These are phyloP conservation scores for Fusarium nisikadoi DNA, from an alignment of 2,329 filamentous ascomycete genomes.

Conservation along the genomic window DNA sequence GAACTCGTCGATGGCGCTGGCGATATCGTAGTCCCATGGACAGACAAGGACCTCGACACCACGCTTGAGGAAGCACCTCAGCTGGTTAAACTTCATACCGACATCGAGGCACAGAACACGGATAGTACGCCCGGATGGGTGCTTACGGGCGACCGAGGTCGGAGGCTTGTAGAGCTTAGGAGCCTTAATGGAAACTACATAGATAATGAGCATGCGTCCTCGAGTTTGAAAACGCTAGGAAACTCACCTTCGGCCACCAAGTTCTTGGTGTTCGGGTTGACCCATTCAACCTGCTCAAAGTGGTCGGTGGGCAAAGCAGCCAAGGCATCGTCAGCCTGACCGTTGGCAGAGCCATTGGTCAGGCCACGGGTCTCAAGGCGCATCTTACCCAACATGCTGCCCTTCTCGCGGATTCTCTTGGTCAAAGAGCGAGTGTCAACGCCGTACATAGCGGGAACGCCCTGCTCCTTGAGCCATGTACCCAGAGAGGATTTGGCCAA, in stretches of 20 bases:
- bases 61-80: conserved; percentile 89
- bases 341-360: conserved; percentile 56
- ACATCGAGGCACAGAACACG: conserved; percentile 95
- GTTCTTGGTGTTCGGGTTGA: conserved; percentile 91
- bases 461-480: conserved; percentile 95
- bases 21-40: conserved; percentile 96
- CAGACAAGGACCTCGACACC: conserved; percentile 95
- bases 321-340: conserved; percentile 40
- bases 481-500: conserved; percentile 91
- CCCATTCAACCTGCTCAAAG: conserved; percentile 88
- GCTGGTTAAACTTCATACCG: conserved; percentile 97
- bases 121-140: conserved; percentile 87
- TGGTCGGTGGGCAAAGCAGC: conserved; percentile 49
- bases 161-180: conserved; percentile 88
- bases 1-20: conserved; percentile 82
- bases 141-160: conserved; percentile 76
- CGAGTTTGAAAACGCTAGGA: conserved; percentile 25
- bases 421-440: conserved; percentile 94
- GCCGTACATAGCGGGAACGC: conserved; percentile 91
- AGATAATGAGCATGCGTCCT: conserved; percentile 53
- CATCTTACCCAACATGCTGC: conserved; percentile 95
- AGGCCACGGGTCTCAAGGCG: conserved; percentile 70
- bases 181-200: conserved; percentile 84
- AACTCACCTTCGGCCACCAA: conserved; percentile 91
- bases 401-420: conserved; percentile 91